Conservation (phyloP, 257 asterid genomes). For the Solanum sejunctum region DNA sequence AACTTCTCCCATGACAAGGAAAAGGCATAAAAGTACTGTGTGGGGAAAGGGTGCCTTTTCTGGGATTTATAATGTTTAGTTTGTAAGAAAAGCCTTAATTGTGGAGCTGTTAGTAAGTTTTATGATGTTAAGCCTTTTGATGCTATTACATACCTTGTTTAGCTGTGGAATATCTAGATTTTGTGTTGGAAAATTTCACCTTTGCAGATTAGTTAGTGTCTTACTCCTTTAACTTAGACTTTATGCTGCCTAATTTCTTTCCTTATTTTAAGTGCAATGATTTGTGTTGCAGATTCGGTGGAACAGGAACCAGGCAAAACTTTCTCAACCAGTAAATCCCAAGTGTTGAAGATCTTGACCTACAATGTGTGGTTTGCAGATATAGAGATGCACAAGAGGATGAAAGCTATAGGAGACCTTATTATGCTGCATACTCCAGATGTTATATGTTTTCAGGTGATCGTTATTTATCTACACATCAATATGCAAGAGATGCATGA, state of each 20-base stretch:
- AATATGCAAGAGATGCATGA: background rate
- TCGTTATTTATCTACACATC: background rate
- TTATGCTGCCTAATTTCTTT: background rate
- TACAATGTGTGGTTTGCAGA: conserved; percentile 95
- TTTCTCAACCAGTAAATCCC: conserved; percentile 9
- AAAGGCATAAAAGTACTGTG: background rate
- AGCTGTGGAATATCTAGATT: background rate
- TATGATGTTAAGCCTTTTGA: background rate
- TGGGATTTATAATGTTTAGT: background rate
- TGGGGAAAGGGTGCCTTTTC: background rate
- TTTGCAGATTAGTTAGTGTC: background rate
- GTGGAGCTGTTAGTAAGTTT: background rate
- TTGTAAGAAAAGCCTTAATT: background rate
- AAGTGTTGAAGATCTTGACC: conserved; percentile 59
- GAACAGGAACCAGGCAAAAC: conserved; percentile 19
- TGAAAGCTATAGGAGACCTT: conserved; percentile 71
- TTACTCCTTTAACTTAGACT: background rate
- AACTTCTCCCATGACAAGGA: background rate
- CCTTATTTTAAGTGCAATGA: background rate
- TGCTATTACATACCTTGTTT: background rate
- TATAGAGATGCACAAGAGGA: conserved; percentile 58
- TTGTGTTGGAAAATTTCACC: background rate
- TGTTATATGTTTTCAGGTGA: conserved; percentile 86
- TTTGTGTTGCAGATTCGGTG: background rate
- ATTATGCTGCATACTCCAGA: conserved; percentile 70